Percentiles rank a stretch among this genome's conserved stretches.
These are phyloP conservation scores for Trichoderma brevicompactum DNA, from an alignment of 2,329 filamentous ascomycete genomes.

Conservation along the genomic window DNA sequence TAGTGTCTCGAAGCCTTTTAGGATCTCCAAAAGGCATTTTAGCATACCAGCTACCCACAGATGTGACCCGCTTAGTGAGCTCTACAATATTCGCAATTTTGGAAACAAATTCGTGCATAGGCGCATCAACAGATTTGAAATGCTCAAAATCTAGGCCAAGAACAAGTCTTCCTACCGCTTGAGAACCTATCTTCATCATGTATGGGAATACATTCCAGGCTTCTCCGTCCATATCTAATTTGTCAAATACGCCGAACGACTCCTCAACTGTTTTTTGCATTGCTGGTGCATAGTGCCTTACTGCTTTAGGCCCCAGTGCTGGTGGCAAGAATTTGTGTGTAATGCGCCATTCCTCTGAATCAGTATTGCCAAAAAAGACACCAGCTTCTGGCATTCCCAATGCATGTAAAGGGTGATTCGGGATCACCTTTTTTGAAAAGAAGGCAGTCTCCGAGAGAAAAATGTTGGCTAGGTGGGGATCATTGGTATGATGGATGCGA, in stretches of 20 bases:
- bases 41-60: constrained; percentile 59
- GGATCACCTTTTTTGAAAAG: constrained; percentile 58
- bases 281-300: constrained; percentile 62
- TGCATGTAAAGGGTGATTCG: constrained; percentile 52
- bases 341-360: constrained; percentile 53
- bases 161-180: constrained; percentile 51
- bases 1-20: constrained; percentile 45
- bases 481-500: constrained; percentile 55
- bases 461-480: constrained; percentile 51
- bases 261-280: constrained; percentile 61
- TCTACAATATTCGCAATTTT: constrained; percentile 55
- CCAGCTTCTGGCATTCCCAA: constrained; percentile 50
- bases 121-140: constrained; percentile 50
- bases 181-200: constrained; percentile 55
- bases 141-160: constrained; percentile 53
- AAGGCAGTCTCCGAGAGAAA: constrained; percentile 56
- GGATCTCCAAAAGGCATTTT: constrained; percentile 62
- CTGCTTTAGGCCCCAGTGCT: constrained; percentile 61
- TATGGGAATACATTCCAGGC: constrained; percentile 55
- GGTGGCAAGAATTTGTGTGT: constrained; percentile 67
- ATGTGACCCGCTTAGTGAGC: constrained; percentile 57
- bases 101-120: constrained; percentile 55
- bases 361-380: constrained; percentile 55
- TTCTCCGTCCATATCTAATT: constrained; percentile 53
- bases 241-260: constrained; percentile 54